Conservation (phyloP, 169 alveolate genomes). For the Plasmodium gaboni region DNA sequence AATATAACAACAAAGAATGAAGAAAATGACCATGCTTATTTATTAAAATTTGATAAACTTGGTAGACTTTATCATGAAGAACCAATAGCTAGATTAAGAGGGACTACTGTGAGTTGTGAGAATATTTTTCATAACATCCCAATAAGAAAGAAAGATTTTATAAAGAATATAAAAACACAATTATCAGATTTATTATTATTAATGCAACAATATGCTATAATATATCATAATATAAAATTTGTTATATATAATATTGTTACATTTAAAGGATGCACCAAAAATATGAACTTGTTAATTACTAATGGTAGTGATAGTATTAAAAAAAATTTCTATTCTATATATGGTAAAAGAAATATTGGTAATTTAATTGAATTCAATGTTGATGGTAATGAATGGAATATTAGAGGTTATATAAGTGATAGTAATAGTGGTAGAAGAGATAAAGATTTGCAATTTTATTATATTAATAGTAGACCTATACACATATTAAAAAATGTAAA, state of each 20-base stretch:
- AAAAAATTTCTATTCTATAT: slow-evolving; percentile 76
- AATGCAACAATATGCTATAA: slow-evolving; percentile 78
- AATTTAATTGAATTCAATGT: slow-evolving; percentile 78
- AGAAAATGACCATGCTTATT: slow-evolving; percentile 80
- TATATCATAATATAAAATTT: slow-evolving; percentile 63
- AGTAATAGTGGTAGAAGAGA: slow-evolving; percentile 80
- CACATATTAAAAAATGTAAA: slow-evolving; percentile 78
- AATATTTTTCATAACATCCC: slow-evolving; percentile 76
- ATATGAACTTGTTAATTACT: slow-evolving; percentile 41
- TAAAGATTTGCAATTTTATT: slow-evolving; percentile 81
- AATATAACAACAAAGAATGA: slow-evolving; percentile 82
- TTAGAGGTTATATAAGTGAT: slow-evolving; percentile 64
- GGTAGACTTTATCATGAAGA: slow-evolving; percentile 78
- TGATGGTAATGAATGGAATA: slow-evolving; percentile 54
- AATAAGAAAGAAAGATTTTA: slow-evolving; percentile 70
- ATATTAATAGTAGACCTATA: slow-evolving; percentile 84
- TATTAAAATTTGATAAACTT: slow-evolving; percentile 76
- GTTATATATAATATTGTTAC: slow-evolving; percentile 32
- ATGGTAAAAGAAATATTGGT: slow-evolving; percentile 77
- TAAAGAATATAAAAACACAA: slow-evolving; percentile 76
- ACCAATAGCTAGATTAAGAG: slow-evolving; percentile 78
- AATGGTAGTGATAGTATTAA: slow-evolving; percentile 75
- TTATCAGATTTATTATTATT: slow-evolving; percentile 65
- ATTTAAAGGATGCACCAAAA: slow-evolving; percentile 34
- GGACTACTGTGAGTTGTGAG: slow-evolving; percentile 76